Evolutionary conservation across 495 filamentous ascomycete genomes (phyloP).

Genomic region (Trichoderma gamsii): DNA sequence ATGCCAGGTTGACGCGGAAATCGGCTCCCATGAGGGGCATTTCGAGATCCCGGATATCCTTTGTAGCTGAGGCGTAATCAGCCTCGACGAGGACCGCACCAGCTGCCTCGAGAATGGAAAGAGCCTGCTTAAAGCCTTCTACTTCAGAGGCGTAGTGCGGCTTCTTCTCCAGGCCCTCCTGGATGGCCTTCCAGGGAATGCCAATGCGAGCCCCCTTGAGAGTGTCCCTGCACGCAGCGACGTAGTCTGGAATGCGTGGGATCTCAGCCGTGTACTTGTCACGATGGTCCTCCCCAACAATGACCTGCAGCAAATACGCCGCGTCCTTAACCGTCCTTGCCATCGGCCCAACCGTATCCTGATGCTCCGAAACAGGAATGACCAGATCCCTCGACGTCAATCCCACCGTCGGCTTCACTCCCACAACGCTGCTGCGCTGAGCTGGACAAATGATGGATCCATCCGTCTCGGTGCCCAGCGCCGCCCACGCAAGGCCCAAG

Average conservation of each 20-base stretch:
- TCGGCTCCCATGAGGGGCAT: constrained; percentile 36
- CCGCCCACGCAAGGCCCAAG: constrained; percentile 27
- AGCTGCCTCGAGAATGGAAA: constrained; percentile 27
- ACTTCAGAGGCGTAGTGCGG: constrained; percentile 18
- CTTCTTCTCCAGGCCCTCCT: constrained; percentile 13
- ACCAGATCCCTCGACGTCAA: constrained; percentile 32
- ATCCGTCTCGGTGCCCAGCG: constrained; percentile 35
- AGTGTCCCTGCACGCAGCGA: constrained; percentile 27
- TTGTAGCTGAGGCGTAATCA: constrained; percentile 26
- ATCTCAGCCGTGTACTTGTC: constrained; percentile 38
- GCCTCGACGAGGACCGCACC: constrained; percentile 34
- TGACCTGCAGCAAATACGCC: constrained; percentile 29
- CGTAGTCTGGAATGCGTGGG: constrained; percentile 36
- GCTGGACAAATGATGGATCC: constrained; percentile 33
- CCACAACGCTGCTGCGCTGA: constrained; percentile 33
- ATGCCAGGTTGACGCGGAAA: constrained; percentile 35
- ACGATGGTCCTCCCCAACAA: constrained; percentile 27
- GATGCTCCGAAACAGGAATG: constrained; percentile 31
- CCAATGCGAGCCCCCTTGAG: constrained; percentile 37
- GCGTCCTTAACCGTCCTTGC: constrained; percentile 35
- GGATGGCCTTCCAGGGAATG: constrained; percentile 35
- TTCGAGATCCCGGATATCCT: constrained; percentile 18
- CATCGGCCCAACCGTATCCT: constrained; percentile 37
- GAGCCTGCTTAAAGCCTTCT: constrained; percentile 30
- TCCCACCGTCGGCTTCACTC: constrained; percentile 35